Base-by-base conservation (phyloP, 2,329 filamentous ascomycete genomes). In the Fusarium sp. region DNA sequence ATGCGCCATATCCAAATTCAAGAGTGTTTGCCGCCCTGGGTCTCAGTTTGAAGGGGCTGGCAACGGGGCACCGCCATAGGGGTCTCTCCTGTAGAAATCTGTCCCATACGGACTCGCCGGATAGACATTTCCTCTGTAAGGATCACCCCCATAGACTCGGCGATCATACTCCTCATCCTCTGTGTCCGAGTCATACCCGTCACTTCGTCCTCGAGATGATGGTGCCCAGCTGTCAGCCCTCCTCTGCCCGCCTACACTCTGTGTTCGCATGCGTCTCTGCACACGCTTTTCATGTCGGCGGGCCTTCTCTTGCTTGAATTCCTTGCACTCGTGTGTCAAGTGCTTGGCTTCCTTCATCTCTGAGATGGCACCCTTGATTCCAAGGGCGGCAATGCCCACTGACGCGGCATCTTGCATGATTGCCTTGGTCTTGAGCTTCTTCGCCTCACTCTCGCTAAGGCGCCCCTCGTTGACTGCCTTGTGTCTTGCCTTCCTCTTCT, bases 401-500 rank as follows among this genome's bases (percentile, higher is more conserved):
- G 85, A 86, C n/a, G 86, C 86, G 0, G 84, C 85, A 71, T 89
- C 86, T 76, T 87, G 84, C 68, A 88, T 75, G 9, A 88, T 76
- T 10, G 86, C 85, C 75, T 84, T 87, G 55, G 82, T 81, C 79
- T 86, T 88, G 74, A 88, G 81, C 73, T 87, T 87, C 74, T 82
- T 84, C 63, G 86, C 86, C 69, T 87, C 83, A 53, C 78, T 77
- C 6, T 79, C 77, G 63, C 82, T 85, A 20, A 88, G 77, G n/a
- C 80, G 79, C 27, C 86, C 86, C 70, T 87, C 82, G 46, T 78
- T 81, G 58, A 88, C 85, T 42, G 86, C 86, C 73, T 81, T 84
- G 62, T 85, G 82, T 63, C 86, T 81, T 66, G 79, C 78, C 40
- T 84, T 82, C 63, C 85, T 82, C 79, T 86, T 86, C 76, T 86